Evolutionary conservation across 1,284 basidiomycete genomes (phyloP), one percentile per base, ranked within the genome.

Genomic region (Marasmius oreades): DNA sequence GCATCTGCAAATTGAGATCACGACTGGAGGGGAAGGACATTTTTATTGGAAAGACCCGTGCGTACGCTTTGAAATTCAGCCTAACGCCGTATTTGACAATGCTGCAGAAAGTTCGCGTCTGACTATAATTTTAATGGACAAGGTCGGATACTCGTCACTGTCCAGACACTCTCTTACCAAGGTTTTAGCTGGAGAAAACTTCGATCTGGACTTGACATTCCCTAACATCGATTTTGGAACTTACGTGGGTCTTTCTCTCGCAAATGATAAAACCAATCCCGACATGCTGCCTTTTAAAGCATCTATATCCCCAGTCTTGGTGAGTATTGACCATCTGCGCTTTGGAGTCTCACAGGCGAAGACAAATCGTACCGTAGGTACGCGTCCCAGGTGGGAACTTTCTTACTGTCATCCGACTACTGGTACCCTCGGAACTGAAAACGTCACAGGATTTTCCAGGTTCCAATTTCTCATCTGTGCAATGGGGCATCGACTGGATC

Each of bases 61-160:
- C 1, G 69, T 69, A 22, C 64, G 70, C 33, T 77, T 72, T 16
- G 47, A 50, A 23, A 31, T 26, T 5, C 33, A 5, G 28, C 23
- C 11, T 14, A 20, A 18, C 20, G 5, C 7, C n/a, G 39, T 18
- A 4, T 10, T 10, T 31, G 28, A 7, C 12, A 6, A 37, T 45
- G 22, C 16, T 31, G 39, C 26, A 47, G 74, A 6, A 66, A 67
- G 1, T 72, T 73, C 18, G 69, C 74, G 47, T 77, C 74, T 28
- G 81, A 84, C 60, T 81, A 79, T 64, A 81, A 82, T 59, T 82
- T 78, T 66, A 78, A 84, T 53, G 82, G 81, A 0, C 72, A 79
- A 73, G 77, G 78, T 77, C 20, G 39, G 16, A 42, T 2, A 31
- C n/a, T 59, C 59, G 22, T 33, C 8, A 20, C 14, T 8, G 22